Conservation (phyloP, 345 rosid species). For the Adansonia digitata region DNA sequence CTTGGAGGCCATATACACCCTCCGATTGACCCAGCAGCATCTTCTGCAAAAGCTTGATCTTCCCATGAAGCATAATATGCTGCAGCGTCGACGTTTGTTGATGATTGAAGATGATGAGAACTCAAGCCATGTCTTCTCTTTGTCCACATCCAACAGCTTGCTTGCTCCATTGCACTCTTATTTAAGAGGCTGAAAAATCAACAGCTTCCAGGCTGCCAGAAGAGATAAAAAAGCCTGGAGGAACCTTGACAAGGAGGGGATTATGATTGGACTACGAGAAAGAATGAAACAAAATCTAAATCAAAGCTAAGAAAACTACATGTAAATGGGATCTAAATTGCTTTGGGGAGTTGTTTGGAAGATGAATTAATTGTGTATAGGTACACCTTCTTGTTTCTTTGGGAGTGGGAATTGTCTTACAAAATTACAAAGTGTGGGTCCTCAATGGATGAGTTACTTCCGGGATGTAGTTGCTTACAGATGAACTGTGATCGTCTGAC, state of each 20-base stretch:
- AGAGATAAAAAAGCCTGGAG: not conserved
- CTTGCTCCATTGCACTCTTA: conserved; percentile 30
- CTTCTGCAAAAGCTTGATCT: conserved; percentile 85
- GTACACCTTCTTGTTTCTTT: conserved; percentile 12
- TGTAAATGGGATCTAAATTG: not conserved
- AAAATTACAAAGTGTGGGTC: conserved; percentile 16
- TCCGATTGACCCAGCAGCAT: conserved; percentile 54
- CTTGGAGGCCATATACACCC: conserved; percentile 88
- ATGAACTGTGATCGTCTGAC: no score
- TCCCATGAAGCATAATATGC: conserved; percentile 71
- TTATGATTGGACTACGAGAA: conserved; percentile 5
- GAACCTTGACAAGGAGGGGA: not conserved
- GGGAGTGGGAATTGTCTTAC: conserved; percentile 4
- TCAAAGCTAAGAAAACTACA: not conserved
- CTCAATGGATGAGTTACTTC: conserved; percentile 2
- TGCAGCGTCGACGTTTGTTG: conserved; percentile 10
- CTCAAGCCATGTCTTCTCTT: conserved; percentile 34
- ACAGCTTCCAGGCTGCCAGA: not conserved
- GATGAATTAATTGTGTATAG: conserved; percentile 38
- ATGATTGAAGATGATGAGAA: conserved; percentile 29
- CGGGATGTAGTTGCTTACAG: conserved; percentile 5
- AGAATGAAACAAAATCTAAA: not conserved
- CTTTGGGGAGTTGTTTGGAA: conserved; percentile 19
- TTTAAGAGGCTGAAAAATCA: not conserved
- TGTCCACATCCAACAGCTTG: conserved; percentile 48